Evolutionary conservation across 768 basidiomycete genomes (phyloP).

Genomic region (Rhizopogon salebrosus): DNA sequence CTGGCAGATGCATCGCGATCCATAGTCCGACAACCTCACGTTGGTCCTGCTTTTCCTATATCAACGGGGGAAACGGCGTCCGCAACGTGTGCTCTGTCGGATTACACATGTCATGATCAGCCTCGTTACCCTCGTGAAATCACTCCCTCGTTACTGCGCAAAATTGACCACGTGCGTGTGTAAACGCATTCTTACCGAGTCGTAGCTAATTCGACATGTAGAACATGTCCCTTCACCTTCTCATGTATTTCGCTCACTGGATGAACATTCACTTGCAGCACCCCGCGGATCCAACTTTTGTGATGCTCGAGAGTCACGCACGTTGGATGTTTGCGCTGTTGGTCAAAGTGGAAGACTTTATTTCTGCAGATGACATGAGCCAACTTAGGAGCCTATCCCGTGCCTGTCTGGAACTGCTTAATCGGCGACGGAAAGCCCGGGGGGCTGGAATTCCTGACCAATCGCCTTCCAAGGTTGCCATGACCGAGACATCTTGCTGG

Average conservation of each 20-base stretch:
- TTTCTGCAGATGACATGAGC: constrained; percentile 74
- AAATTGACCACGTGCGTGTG: constrained; percentile 62
- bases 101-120: not conserved
- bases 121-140: constrained; percentile 43
- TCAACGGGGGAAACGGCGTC: not conserved
- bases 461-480: constrained; percentile 22
- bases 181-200: not conserved
- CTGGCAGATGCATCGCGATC: constrained; percentile 36
- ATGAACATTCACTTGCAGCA: constrained; percentile 57
- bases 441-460: not conserved
- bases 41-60: not conserved
- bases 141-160: constrained; percentile 48
- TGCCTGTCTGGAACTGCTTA: constrained; percentile 50
- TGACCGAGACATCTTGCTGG: constrained; percentile 59
- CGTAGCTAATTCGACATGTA: constrained; percentile 24
- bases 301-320: constrained; percentile 53
- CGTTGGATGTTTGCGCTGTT: constrained; percentile 79
- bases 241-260: constrained; percentile 86
- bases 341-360: constrained; percentile 58
- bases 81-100: not conserved
- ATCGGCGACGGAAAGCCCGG: constrained; percentile 16
- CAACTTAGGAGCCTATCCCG: constrained; percentile 72
- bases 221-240: constrained; percentile 66
- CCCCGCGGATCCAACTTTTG: constrained; percentile 28
- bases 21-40: constrained; percentile 32